Base-by-base conservation (phyloP, 2,329 filamentous ascomycete genomes). In the Cryphonectria nitschkei region DNA sequence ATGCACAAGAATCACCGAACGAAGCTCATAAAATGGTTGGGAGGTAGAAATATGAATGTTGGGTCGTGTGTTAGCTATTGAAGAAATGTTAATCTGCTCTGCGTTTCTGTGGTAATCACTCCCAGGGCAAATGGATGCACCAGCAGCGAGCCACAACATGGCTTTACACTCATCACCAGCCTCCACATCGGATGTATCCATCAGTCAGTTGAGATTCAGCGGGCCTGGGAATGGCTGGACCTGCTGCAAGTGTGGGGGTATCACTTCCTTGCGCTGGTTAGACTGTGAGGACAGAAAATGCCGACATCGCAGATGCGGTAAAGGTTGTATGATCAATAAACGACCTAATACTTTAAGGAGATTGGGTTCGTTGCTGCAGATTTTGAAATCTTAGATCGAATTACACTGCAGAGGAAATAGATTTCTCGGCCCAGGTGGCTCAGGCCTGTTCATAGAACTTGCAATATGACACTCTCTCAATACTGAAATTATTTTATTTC, bases 221-320 rank as follows among this genome's bases (percentile, higher is more conserved):
- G 46, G 43, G 8, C 29, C 29, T 4, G 68, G 70, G 0, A 62
- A 39, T 11, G 68, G 65, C 2, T 72, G 70, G 68, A 70, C 54
- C 0, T 72, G 70, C n/a, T 72, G 70, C 52, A 46, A 43, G 29
- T 70, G 70, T 13, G 43, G 65, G 29, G 26, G 5, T 4, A n/a
- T 50, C 0, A 70, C 68, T 0, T 68, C 68, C 1, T n/a, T 70
- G 26, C 63, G 69, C 26, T 70, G 46, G 34, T 26, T 70, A 8
- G 61, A 72, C 54, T 72, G 71, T 16, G 62, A 70, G n/a, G 37
- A 65, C 22, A 37, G 16, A 1, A 50, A 54, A 32, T 72, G 71
- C 11, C 65, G 54, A 1, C 68, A 68, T 26, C 5, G n/a, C 11
- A 65, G 52, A 37, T 70, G 71, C 32, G 50, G 58, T 6, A 19